These are phyloP conservation scores for Ogataea saltuana DNA, from an alignment of 805 yeast genomes.

Conservation along the genomic window DNA sequence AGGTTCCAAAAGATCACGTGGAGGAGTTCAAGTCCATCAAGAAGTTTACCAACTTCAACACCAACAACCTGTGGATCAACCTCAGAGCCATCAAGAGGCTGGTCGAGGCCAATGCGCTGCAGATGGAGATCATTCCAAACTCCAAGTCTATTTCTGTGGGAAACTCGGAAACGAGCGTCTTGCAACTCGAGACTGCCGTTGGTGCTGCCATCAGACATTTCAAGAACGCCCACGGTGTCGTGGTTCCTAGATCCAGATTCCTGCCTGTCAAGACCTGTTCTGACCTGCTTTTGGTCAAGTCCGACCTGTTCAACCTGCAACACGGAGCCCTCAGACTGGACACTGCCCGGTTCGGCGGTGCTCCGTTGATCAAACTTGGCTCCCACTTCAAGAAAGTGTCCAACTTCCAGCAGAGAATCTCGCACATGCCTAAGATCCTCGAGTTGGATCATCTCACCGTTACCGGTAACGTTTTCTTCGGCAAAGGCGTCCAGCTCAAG, in stretches of 20 bases:
- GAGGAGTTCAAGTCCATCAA: constrained; percentile 98
- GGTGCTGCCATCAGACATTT: constrained; percentile 99
- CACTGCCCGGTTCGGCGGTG: constrained; percentile 82
- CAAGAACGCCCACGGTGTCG: constrained; percentile 94
- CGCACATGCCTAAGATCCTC: constrained; percentile 93
- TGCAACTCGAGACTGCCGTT: constrained; percentile 97
- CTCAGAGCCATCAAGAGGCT: constrained; percentile 91
- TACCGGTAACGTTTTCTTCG: constrained; percentile 92
- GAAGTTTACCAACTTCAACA: constrained; percentile 97
- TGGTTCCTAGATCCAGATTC: constrained; percentile 97
- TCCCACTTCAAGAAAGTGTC: constrained; percentile 95
- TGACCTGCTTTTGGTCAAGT: constrained; percentile 89
- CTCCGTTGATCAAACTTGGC: constrained; percentile 94
- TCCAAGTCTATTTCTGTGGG: constrained; percentile 80
- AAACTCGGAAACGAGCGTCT: constrained; percentile 73
- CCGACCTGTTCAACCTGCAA: constrained; percentile 86
- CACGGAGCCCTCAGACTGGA: constrained; percentile 90
- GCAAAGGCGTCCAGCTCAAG: constrained; percentile 85
- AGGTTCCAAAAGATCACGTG: constrained; percentile 97
- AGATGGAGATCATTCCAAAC: constrained; percentile 95
- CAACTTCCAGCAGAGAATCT: constrained; percentile 84
- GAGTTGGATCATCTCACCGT: constrained; percentile 97
- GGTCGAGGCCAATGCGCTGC: constrained; percentile 77
- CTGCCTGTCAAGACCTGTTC: constrained; percentile 98
- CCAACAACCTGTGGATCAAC: constrained; percentile 97